Base-by-base conservation (phyloP, 192 early-diverging fungal genomes). In the Coemansia sp. region DNA sequence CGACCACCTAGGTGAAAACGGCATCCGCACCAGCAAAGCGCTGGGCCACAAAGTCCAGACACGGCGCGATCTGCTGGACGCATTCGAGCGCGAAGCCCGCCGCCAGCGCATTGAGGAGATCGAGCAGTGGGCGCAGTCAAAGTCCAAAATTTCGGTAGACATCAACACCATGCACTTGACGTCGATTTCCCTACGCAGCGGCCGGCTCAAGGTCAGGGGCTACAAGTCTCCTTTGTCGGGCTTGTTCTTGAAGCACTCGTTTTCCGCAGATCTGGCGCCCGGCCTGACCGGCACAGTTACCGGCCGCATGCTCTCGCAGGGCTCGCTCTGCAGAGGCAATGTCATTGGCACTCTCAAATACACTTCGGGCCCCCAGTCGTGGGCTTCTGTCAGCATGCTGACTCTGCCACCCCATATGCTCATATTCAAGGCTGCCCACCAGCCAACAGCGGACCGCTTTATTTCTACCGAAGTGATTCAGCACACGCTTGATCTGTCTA, bases 1-100 rank as follows among this genome's bases (percentile, higher is more conserved):
- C 70, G 97, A 99, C 68, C 84, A 84, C 37, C 93, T 91, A 44
- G 94, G 94, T n/a, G 92, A 94, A 57, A 85, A 91, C 59, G 94
- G 94, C 31, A 61, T 97, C 21, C 73, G 64, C 33, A 65, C 81
- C 18, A 75, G 63, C 50, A 80, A 71, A 68, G 82, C 84, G 16
- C 69, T 92, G 6, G 88, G 90, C 13, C 75, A 81, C 40, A 81
- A 76, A 39, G 63, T 85, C 49, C 88, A 90, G 52, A 82, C 90
- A 14, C 65, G 83, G 26, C 78, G 85, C 43, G 87, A 90, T 72
- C 66, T 92, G 58, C 79, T 81, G 18, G 82, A 80, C 14, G 83
- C 83, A 47, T 89, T 86, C 65, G 83, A 90, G 63, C 79, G 72
- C 19, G 64, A 86, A 38, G 80, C 82, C 8, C 78, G 82, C 33